Base-by-base conservation (phyloP, 371 early-diverging fungal species). In the Syncephalastrum racemosum region DNA sequence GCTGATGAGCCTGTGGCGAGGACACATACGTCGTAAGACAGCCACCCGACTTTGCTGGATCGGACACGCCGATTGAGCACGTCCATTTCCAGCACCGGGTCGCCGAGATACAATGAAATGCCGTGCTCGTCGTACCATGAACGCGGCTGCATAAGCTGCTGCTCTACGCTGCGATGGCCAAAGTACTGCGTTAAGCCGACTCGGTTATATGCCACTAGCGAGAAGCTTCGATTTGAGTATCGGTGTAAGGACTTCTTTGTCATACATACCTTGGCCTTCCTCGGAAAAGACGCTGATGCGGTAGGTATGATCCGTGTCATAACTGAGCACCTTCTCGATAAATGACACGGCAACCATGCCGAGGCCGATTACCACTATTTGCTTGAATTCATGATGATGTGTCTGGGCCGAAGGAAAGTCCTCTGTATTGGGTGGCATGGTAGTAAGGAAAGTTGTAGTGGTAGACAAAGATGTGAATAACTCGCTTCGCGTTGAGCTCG, bases 301-400 rank as follows among this genome's bases (percentile, higher is more conserved):
- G 58, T 71, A 85, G 52, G 51, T 56, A 15, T 69, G 66, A 5
- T 68, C 60, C 7, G 64, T 63, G 56, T 82, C 86, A 50, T 74
- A 77, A 23, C 72, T 77, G 39, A 80, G 60, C 42, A 85, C 50
- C 54, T 80, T 81, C 59, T 88, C 88, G 27, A 83, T 78, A 62
- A 87, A 81, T 2, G 79, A 72, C 13, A 85, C 67, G n/a, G 78
- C 87, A 39, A 84, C 83, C 87, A 87, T 87, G 40, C 87, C 88
- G 13, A 87, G 71, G 8, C 87, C 88, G 41, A 80, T 62, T 15
- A 87, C 71, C 27, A 83, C 81, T 23, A 87, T 68, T 43, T 54
- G 50, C 46, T 53, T 60, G 12, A 27, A 4, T 42, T 31, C 36
- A 31, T 31, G 36, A 5, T 5, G 10, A 12, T 31, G 43, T 51